Percentiles rank a stretch among this genome's conserved stretches.
These are phyloP conservation scores for Phytophthora parvispora DNA, from an alignment of 352 stramenopile genomes.

Conservation along the genomic window DNA sequence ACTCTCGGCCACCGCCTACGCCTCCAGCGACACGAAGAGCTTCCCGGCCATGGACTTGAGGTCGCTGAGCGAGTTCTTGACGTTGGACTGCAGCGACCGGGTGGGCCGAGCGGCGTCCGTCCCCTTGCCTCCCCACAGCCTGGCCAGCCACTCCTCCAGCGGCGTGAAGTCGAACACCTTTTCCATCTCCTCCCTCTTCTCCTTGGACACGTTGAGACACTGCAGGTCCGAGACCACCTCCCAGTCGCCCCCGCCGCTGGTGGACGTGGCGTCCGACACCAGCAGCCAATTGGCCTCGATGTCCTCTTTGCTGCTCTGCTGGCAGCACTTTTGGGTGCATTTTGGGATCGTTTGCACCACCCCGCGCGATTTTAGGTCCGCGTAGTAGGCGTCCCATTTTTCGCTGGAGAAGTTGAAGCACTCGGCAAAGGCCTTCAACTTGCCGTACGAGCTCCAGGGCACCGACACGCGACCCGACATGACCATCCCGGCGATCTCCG, in stretches of 20 bases:
- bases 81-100: slow-evolving; percentile 52
- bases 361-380: slow-evolving; percentile 41
- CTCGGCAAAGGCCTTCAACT: slow-evolving; percentile 87
- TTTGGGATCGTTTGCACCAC: slow-evolving; percentile 30
- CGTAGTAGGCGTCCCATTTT: slow-evolving; percentile 87
- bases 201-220: slow-evolving; percentile 62
- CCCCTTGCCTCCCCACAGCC: slow-evolving; percentile 57
- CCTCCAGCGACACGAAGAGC: slow-evolving; percentile 58
- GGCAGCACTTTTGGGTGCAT: slow-evolving; percentile 74
- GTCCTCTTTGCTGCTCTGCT: slow-evolving; percentile 73
- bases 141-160: slow-evolving; percentile 76
- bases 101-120: slow-evolving; percentile 22
- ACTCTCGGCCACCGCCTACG: slow-evolving; percentile 5
- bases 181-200: slow-evolving; percentile 74
- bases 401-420: slow-evolving; percentile 89
- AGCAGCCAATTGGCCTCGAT: slow-evolving; percentile 89
- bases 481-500: slow-evolving; percentile 86
- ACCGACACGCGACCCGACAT: slow-evolving; percentile 89
- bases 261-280: slow-evolving; percentile 71
- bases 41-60: slow-evolving; percentile 67
- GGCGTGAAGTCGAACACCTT: slow-evolving; percentile 62
- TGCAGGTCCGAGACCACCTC: slow-evolving; percentile 78
- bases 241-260: slow-evolving; percentile 64
- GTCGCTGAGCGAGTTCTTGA: slow-evolving; percentile 68
- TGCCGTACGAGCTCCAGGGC: slow-evolving; percentile 85